These are phyloP conservation scores for Gillenia trifoliata DNA, from an alignment of 306 rosid species.

Conservation along the genomic window DNA sequence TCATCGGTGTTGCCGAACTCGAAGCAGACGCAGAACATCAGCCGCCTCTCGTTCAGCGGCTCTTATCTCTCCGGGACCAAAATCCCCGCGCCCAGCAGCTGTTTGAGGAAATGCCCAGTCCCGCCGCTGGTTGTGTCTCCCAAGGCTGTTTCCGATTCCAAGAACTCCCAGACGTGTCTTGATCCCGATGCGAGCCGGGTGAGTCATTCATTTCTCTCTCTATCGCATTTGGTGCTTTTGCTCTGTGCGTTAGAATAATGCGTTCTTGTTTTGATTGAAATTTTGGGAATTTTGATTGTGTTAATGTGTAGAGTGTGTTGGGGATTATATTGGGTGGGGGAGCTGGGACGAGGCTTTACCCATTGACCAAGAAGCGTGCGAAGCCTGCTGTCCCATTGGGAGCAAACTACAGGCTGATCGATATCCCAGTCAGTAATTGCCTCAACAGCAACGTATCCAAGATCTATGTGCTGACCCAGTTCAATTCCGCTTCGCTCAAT, in stretches of 20 bases:
- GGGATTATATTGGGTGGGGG: slow-evolving; percentile 97
- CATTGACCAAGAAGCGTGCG: slow-evolving; percentile 93
- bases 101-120: neutral
- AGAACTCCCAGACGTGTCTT: slow-evolving; percentile 87
- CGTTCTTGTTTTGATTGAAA: neutral
- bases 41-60: slow-evolving; percentile 16
- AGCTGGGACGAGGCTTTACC: slow-evolving; percentile 94
- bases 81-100: neutral
- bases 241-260: neutral
- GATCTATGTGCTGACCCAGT: slow-evolving; percentile 96
- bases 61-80: slow-evolving; percentile 26
- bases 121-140: slow-evolving; percentile 63
- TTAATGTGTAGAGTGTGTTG: slow-evolving; percentile 66
- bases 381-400: slow-evolving; percentile 99
- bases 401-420: slow-evolving; percentile 92
- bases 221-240: neutral
- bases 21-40: neutral
- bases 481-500: slow-evolving; percentile 95
- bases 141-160: slow-evolving; percentile 86
- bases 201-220: slow-evolving; percentile 12
- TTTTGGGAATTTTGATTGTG: neutral
- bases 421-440: slow-evolving; percentile 97
- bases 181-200: slow-evolving; percentile 99
- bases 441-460: slow-evolving; percentile 84
- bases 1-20: neutral